Conservation (phyloP, 2,329 filamentous ascomycete species). For the Ilyonectria robusta region DNA sequence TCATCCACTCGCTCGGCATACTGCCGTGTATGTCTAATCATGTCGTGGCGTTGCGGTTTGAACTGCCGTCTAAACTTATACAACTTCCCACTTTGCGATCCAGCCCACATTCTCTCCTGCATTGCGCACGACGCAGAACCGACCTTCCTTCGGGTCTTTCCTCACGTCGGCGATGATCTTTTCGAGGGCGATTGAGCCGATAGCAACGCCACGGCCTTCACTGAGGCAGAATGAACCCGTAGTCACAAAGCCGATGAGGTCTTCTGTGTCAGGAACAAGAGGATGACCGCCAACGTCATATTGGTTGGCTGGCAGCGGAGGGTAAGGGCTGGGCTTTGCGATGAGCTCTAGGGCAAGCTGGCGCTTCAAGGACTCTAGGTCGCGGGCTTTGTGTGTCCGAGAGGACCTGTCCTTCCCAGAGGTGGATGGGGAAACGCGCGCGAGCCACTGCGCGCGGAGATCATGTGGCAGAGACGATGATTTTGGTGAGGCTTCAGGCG, state of each 20-base stretch:
- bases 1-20: background rate
- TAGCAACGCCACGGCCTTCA: constrained; percentile 80
- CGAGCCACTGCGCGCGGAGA: constrained; percentile 81
- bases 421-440: constrained; percentile 58
- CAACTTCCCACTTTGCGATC: constrained; percentile 82
- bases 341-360: constrained; percentile 65
- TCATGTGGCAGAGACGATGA: constrained; percentile 56
- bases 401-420: constrained; percentile 24
- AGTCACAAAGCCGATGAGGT: constrained; percentile 92
- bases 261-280: constrained; percentile 78
- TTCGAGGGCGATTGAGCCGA: constrained; percentile 78
- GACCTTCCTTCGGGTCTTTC: constrained; percentile 58
- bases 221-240: constrained; percentile 86
- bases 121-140: constrained; percentile 84
- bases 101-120: constrained; percentile 85
- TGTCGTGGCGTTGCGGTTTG: background rate
- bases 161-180: constrained; percentile 63
- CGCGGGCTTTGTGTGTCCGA: constrained; percentile 36
- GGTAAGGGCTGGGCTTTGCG: constrained; percentile 49
- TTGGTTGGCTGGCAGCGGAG: constrained; percentile 55
- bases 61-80: constrained; percentile 54
- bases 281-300: constrained; percentile 68
- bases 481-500: constrained; percentile 37
- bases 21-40: background rate
- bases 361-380: constrained; percentile 58